These are phyloP conservation scores for Rosa rugosa DNA, from an alignment of 306 rosid genomes.

Conservation along the genomic window DNA sequence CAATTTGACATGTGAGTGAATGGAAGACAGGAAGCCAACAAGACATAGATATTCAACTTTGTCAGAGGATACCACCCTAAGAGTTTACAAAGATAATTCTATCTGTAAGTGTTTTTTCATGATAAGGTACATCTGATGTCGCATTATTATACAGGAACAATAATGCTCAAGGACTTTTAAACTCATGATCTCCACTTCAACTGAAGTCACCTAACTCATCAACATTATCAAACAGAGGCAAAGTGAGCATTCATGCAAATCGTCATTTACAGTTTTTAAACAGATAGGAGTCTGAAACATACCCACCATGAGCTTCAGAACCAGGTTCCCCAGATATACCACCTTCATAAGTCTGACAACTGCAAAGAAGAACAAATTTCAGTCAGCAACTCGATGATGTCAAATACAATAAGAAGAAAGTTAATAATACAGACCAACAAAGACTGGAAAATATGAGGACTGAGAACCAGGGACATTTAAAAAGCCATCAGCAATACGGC, in stretches of 20 bases:
- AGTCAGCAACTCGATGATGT: slow-evolving; percentile 3
- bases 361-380: slow-evolving; percentile 33
- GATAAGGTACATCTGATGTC: too few species aligned
- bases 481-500: background rate
- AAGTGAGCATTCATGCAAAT: background rate
- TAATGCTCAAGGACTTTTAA: background rate
- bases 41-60: background rate
- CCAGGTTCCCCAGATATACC: slow-evolving; percentile 97
- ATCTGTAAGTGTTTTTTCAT: background rate
- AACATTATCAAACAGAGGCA: background rate
- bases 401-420: slow-evolving; percentile 20
- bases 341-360: slow-evolving; percentile 98
- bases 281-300: slow-evolving; percentile 38
- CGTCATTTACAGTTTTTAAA: background rate
- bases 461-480: background rate
- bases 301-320: slow-evolving; percentile 99
- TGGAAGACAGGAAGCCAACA: too few species aligned
- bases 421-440: background rate
- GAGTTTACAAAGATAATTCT: background rate
- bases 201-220: background rate
- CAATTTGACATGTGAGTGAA: background rate
- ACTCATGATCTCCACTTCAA: background rate
- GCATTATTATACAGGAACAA: background rate
- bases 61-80: background rate
- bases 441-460: background rate